Base-by-base conservation (phyloP, 805 yeast genomes). In the Starmerella geochares region DNA sequence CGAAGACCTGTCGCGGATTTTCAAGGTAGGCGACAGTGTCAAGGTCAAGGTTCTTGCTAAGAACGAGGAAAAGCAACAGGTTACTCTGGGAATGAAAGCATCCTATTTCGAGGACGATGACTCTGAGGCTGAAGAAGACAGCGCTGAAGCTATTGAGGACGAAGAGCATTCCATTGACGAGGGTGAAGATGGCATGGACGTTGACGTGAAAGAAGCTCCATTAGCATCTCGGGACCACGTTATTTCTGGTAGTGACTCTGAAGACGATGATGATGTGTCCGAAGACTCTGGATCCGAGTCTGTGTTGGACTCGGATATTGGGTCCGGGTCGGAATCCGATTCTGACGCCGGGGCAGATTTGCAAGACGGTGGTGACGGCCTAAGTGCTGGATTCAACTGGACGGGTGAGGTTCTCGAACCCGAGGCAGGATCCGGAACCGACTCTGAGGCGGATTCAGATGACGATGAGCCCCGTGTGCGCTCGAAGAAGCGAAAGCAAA, bases 311-410 rank as follows among this genome's bases (percentile, higher is more conserved):
- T 33, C 48, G 2, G 27, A n/a, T n/a, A 10, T 23, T 14, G 38
- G 16, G 3, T 67, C 64, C 25, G 56, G 44, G 3, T 65, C 59
- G 2, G 68, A 61, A n/a, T 85, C 95, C 6, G 86, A 81, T 65
- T 87, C 87, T 64, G 63, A 62, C 20, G 66, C 61, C 20, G 67
- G 62, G 20, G 67, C 61, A 19, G 67, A 60, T 5, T 61, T 56
- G 5, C 19, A 43, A 5, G 13, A 28, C 46, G 35, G 70, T 21
- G 35, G 70, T 21, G 70, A 66, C 35, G 94, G 94, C 7, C 73
- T 92, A 50, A 79, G 87, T 17, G 81, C 94, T 35, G 80, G 94
- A 3, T 92, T 92, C 60, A 96, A 92, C 66, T 92, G 98, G 98
- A 82, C 95, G 41, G 95, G 95, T 2, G 80, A 85, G 36, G 79